Percentiles rank a stretch among this genome's conserved stretches.
These are phyloP conservation scores for Ophiosphaerella korrae DNA, from an alignment of 2,329 filamentous ascomycete species.

Conservation along the genomic window DNA sequence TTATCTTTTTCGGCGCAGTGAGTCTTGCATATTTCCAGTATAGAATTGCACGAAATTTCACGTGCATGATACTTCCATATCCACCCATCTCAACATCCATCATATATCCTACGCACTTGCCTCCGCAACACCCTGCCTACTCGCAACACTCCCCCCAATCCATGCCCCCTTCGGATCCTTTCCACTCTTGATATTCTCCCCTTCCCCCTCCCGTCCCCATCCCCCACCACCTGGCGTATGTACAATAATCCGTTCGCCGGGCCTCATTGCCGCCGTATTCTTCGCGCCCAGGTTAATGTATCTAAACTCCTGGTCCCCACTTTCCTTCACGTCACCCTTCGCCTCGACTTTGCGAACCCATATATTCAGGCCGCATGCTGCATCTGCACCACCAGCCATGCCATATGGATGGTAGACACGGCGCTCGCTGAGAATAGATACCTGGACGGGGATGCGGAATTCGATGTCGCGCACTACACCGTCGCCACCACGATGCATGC, in stretches of 20 bases:
- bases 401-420: slow-evolving; percentile 81
- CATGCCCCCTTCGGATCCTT: slow-evolving; percentile 65
- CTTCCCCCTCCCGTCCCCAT: slow-evolving; percentile 68
- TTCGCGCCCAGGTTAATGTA: slow-evolving; percentile 77
- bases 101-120: slow-evolving; percentile 36
- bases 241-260: slow-evolving; percentile 78
- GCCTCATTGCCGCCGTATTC: slow-evolving; percentile 77
- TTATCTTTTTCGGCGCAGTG: no score
- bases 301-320: slow-evolving; percentile 56
- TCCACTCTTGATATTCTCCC: slow-evolving; percentile 55
- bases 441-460: slow-evolving; percentile 77
- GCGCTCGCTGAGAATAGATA: slow-evolving; percentile 78
- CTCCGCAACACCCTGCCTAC: slow-evolving; percentile 59
- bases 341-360: slow-evolving; percentile 72
- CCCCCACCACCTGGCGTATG: slow-evolving; percentile 79
- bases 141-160: slow-evolving; percentile 64
- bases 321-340: slow-evolving; percentile 40
- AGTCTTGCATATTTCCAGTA: no score
- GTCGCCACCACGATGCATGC: slow-evolving; percentile 73
- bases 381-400: slow-evolving; percentile 80
- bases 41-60: no score
- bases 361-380: slow-evolving; percentile 77
- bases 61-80: background rate
- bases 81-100: background rate
- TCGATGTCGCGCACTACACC: slow-evolving; percentile 81